Base-by-base conservation (phyloP, 2,329 filamentous ascomycete genomes). In the Fusarium sp. region DNA sequence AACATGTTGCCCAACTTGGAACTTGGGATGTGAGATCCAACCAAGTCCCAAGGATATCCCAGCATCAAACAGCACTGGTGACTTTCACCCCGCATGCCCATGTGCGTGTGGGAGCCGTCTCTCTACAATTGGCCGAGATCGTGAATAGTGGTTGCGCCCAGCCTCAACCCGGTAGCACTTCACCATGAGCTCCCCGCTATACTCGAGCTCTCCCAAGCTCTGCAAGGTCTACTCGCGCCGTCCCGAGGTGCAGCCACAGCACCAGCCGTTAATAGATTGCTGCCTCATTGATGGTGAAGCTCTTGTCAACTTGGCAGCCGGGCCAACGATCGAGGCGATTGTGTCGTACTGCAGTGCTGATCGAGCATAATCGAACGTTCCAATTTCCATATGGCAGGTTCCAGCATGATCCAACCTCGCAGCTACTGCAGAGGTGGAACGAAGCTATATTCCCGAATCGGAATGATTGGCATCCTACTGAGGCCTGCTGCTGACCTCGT, bases 11-110 rank as follows among this genome's bases (percentile, higher is more conserved):
- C 55, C 53, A 49, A 51, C 36, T 29, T 59, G 42, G 49, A 47
- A 39, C 42, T 39, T 11, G 44, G 15, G 29, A 35, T 19, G 15
- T 35, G 38, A 56, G 25, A 36, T 50, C 58, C 67, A 58, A 69
- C 58, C 59, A 65, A 25, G 35, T 38, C 32, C 32, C 44, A 43
- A 48, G 50, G 31, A 50, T 35, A 19, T 59, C 39, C 26, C 43
- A 53, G 49, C 43, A 50, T 66, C 65, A 64, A 62, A 53, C 52
- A 57, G 54, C 56, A 54, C 51, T 50, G 45, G 58, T 49, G 36
- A 43, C 49, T 44, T 49, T 60, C 63, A 68, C 67, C 67, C 68
- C 67, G 67, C 69, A 69, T 54, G 45, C 29, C 36, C 45, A 58
- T 58, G 46, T 56, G 34, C 29, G 39, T 55, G 61, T 56, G 47